Evolutionary conservation across 805 yeast species (phyloP), one percentile per base, ranked within the genome.

Genomic region (Candida rishiriensis): DNA sequence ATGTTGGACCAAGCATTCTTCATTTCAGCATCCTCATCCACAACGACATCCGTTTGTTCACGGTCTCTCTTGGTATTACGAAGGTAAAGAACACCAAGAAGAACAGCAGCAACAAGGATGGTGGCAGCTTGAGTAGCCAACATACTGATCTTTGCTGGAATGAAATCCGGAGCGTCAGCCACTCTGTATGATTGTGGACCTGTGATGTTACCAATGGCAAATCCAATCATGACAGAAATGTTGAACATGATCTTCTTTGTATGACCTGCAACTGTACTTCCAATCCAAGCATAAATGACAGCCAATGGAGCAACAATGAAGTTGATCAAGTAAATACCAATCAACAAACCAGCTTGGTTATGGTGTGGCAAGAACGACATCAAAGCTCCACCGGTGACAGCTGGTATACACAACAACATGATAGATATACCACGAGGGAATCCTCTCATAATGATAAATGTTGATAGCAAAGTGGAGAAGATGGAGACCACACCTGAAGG

Each of bases 161-260:
- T 61, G 51, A 77, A 81, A 21, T 68, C 58, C n/a, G 85, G 85
- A 16, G 73, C 75, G 42, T 74, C 71, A 17, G 63, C 49, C 0
- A 67, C 72, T 53, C 78, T 72, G 59, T 80, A 80, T 52, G 78
- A 62, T 55, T 81, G 86, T 3, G 87, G 86, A 0, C 83, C 85
- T 33, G 78, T 66, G 43, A 83, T 63, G 50, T 79, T 71, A 3
- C 81, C 78, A 28, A 78, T 59, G 14, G 78, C 75, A 59, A 78
- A 79, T 5, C 73, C 78, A 47, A 79, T 63, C 79, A 79, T 73
- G 0, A 80, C 78, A 18, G 73, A 53, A 5, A 75, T 78, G 52
- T 77, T 78, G 47, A 83, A 64, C 29, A 72, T 71, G 21, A 78
- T 61, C 48, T 79, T 71, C 54, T 80, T 80, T 6, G 83, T 77